These are phyloP conservation scores for Dillenia turbinata DNA, from an alignment of 164 flowering plant species.

Conservation along the genomic window DNA sequence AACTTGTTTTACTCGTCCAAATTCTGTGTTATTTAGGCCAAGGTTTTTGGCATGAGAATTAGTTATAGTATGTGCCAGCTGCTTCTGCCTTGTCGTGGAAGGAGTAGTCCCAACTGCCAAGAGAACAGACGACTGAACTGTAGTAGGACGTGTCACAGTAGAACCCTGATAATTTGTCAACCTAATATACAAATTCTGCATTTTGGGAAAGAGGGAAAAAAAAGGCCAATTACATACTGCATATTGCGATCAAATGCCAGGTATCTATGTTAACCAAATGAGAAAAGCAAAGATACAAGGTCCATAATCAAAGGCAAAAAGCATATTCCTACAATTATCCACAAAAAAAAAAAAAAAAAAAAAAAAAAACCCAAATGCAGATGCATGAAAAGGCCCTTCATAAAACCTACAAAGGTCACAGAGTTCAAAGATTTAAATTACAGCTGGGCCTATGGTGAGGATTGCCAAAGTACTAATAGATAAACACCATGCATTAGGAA, in stretches of 20 bases:
- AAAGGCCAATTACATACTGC: conserved; percentile 6
- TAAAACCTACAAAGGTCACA: no score
- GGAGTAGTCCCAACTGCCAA: conserved; percentile 62
- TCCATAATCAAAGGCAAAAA: no score
- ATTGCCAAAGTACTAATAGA: no score
- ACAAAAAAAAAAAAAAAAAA: no score
- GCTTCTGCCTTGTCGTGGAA: conserved; percentile 59
- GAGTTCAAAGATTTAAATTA: no score
- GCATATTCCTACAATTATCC: no score
- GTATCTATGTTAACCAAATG: no score
- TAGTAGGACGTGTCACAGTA: conserved; percentile 66
- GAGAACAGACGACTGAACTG: conserved; percentile 63
- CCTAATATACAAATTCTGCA: conserved; percentile 80
- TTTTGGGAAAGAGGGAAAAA: conserved; percentile 4
- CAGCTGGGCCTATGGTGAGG: no score
- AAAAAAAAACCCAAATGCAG: no score
- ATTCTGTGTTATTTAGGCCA: conserved; percentile 72
- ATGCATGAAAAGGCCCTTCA: no score
- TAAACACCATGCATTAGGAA: no score
- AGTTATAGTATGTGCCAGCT: conserved; percentile 74
- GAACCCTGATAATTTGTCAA: conserved; percentile 75
- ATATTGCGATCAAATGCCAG: not conserved
- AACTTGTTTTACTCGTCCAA: conserved; percentile 84
- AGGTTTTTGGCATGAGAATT: conserved; percentile 71
- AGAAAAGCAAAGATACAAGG: no score